These are phyloP conservation scores for Apiospora phragmitis DNA, from an alignment of 2,329 filamentous ascomycete genomes.

Conservation along the genomic window DNA sequence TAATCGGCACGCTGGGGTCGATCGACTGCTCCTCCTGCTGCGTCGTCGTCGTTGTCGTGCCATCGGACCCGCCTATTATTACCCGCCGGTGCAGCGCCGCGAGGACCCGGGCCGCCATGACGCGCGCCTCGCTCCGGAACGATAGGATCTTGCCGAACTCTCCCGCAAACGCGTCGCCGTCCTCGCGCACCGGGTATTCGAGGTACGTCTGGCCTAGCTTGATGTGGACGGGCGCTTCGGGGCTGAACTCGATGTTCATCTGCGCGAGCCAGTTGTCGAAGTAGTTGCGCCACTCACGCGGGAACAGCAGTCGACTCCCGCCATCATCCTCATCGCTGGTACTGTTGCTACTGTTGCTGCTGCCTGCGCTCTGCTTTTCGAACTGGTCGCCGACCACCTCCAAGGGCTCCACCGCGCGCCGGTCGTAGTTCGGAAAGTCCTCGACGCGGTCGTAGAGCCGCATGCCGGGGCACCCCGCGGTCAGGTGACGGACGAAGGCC, in stretches of 20 bases:
- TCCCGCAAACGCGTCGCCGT: constrained; percentile 34
- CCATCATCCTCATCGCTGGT: not conserved
- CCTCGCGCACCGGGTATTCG: constrained; percentile 37
- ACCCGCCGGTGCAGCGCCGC: constrained; percentile 21
- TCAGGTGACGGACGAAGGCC: constrained; percentile 25
- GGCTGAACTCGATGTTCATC: constrained; percentile 19
- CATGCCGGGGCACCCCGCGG: constrained; percentile 30
- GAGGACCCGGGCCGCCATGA: constrained; percentile 29
- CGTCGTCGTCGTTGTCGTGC: no score
- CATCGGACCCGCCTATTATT: no score
- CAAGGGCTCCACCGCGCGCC: constrained; percentile 20
- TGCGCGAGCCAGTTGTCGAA: constrained; percentile 31
- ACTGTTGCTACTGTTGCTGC: not conserved
- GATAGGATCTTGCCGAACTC: constrained; percentile 35
- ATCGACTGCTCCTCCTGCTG: constrained; percentile 12
- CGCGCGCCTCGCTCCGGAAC: constrained; percentile 32
- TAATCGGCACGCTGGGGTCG: constrained; percentile 26
- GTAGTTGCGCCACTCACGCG: constrained; percentile 27
- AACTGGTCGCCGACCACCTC: constrained; percentile 31
- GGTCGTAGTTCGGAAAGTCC: constrained; percentile 29
- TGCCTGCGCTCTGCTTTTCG: constrained; percentile 26
- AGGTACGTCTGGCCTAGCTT: constrained; percentile 35
- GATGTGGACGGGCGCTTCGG: constrained; percentile 27
- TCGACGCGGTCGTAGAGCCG: constrained; percentile 27
- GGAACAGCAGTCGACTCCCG: constrained; percentile 17